phyloP scores from a whole-genome alignment of 345 rosid genomes.

The Populus simonii region DNA sequence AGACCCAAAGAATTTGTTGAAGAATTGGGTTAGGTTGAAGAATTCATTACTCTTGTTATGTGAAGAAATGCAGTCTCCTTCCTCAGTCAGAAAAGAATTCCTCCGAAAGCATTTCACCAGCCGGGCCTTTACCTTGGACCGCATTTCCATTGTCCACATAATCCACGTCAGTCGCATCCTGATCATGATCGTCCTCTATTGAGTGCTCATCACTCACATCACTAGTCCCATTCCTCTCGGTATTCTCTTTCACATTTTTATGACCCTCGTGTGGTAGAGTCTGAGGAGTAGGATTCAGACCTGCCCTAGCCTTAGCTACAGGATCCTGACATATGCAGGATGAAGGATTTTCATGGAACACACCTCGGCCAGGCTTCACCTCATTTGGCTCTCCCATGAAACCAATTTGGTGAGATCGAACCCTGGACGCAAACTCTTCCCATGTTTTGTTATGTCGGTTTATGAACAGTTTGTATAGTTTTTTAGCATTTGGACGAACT shows the following conservation, averaged over 20 bases:
- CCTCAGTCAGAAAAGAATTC: conserved; percentile 44
- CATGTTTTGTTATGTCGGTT: conserved; percentile 67
- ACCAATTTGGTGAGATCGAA: conserved; percentile 58
- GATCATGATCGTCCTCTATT: conserved; percentile 43
- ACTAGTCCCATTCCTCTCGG: conserved; percentile 6
- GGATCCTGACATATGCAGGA: conserved; percentile 69
- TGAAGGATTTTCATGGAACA: conserved; percentile 83
- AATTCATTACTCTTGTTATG: background rate
- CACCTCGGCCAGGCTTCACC: conserved; percentile 68
- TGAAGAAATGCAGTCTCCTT: background rate
- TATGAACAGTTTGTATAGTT: conserved; percentile 59
- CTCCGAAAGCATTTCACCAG: conserved; percentile 28
- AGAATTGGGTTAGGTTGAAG: background rate
- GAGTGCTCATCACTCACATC: conserved; percentile 23
- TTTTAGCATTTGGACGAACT: conserved; percentile 79
- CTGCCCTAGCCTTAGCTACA: conserved; percentile 31
- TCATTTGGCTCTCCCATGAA: conserved; percentile 91
- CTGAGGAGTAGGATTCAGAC: background rate
- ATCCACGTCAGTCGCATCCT: conserved; percentile 41
- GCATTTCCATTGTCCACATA: conserved; percentile 25
- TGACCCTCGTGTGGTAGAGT: background rate
- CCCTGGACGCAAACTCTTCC: conserved; percentile 72
- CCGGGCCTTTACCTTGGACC: conserved; percentile 17
- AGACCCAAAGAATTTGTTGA: conserved; percentile 1
- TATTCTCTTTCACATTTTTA: background rate